Base-by-base conservation (phyloP, 768 basidiomycete genomes). In the Collybia nuda region DNA sequence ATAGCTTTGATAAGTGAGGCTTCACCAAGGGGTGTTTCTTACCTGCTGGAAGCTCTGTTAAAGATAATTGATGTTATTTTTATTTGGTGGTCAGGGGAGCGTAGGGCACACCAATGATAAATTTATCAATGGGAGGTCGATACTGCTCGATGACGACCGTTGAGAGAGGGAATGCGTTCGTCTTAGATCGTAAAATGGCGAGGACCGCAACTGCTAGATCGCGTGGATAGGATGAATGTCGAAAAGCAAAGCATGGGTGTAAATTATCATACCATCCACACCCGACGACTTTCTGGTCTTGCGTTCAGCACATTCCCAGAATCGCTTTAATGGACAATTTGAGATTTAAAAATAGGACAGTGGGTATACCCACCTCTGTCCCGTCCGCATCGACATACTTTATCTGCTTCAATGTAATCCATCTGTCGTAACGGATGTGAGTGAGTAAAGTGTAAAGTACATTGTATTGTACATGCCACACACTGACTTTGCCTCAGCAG, bases 131-230 rank as follows among this genome's bases (percentile, higher is more conserved):
- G 0, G 95, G 92, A 0, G 96, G 93, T 21, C 96, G 84, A 65
- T 88, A 98, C 64, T 97, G 95, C 62, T 96, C 92, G 58, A 97
- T 84, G 56, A 98, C 74, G 47, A 96, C 79, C 3, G 90, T 93
- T 1, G 89, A 90, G 5, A 78, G 65, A 3, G 84, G 84, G 59
- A 92, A 93, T 2, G 81, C 78, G 52, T 80, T 75, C 6, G 80
- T 82, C 65, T 83, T 83, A 39, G 93, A 93, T 29, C 81, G 79
- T 40, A 98, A 74, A 22, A 97, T 70, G 12, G 92, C 84, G 4
- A 97, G 71, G 38, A 97, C 83, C 5, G 92, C 88, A 9, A 98
- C 94, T 45, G 85, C 95, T 93, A 55, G 1, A 36, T 52, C 15
- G 47, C 12, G 28, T n/a, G 21, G 32, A 23, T 36, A 15, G 29